Conservation (phyloP, 2,329 filamentous ascomycete genomes). For the Penicillium aurantiogriseum region DNA sequence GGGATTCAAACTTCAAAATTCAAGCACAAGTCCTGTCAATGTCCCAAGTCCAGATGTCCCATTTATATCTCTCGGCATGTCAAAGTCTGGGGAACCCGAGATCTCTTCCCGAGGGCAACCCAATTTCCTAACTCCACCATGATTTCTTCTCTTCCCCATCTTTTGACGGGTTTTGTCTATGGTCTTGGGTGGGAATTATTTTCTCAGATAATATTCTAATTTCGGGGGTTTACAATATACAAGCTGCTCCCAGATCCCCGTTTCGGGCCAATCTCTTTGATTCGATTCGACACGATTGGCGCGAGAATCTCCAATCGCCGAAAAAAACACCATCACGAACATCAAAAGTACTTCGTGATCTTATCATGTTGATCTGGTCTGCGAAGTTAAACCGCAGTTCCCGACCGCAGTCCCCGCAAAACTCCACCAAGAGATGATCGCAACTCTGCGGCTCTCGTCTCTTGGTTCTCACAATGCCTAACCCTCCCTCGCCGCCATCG, state of each 20-base stretch:
- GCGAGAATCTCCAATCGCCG: slow-evolving; percentile 4
- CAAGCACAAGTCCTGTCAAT: no score
- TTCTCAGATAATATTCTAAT: slow-evolving; percentile 16
- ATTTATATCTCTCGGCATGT: not conserved
- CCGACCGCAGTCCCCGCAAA: slow-evolving; percentile 25
- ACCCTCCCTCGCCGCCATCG: slow-evolving; percentile 31
- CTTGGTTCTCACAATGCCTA: slow-evolving; percentile 35
- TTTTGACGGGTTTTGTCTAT: not conserved
- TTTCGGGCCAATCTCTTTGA: slow-evolving; percentile 12
- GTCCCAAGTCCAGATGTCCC: not conserved
- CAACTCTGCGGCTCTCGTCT: slow-evolving; percentile 24
- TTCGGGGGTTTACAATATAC: slow-evolving; percentile 12
- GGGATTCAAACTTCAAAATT: not conserved
- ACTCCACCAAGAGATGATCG: slow-evolving; percentile 34
- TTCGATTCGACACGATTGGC: not conserved
- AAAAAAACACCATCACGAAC: slow-evolving; percentile 1
- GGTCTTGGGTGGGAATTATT: not conserved
- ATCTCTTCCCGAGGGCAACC: slow-evolving; percentile 27
- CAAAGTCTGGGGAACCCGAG: slow-evolving; percentile 16
- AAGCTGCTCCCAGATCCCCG: slow-evolving; percentile 1
- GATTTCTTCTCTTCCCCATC: slow-evolving; percentile 9
- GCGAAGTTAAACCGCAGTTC: slow-evolving; percentile 19
- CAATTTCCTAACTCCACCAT: slow-evolving; percentile 19
- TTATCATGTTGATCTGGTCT: slow-evolving; percentile 32
- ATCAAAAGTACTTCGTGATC: slow-evolving; percentile 7